phyloP scores from a whole-genome alignment of 2,329 filamentous ascomycete species.

The Epichloe elymi region DNA sequence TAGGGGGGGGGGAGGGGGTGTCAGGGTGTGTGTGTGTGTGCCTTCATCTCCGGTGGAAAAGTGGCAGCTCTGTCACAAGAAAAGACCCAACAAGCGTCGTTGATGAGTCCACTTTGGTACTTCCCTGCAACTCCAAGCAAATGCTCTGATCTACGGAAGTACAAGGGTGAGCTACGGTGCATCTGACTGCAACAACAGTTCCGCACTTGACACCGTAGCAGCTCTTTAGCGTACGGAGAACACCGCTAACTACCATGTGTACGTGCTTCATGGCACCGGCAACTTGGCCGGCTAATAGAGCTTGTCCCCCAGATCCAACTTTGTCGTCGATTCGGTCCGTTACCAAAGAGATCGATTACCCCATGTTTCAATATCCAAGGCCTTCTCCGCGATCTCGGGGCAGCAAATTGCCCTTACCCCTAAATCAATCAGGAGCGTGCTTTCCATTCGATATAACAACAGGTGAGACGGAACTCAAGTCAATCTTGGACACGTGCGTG shows the following conservation, averaged over 20 bases:
- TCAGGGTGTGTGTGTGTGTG: too few relatives aligned
- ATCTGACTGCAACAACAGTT: not conserved
- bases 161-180: slow-evolving; percentile 1
- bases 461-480: too few relatives aligned
- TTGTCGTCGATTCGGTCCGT: not conserved
- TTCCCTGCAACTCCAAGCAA: not conserved
- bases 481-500: too few relatives aligned
- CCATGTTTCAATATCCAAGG: not conserved
- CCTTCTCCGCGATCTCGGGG: too few relatives aligned
- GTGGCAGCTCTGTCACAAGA: not conserved
- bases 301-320: too few relatives aligned
- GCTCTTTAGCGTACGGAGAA: not conserved
- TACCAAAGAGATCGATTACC: not conserved
- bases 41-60: not conserved
- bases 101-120: not conserved
- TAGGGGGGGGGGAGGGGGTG: too few relatives aligned
- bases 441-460: too few relatives aligned
- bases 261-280: too few relatives aligned
- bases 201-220: not conserved
- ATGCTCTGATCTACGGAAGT: not conserved
- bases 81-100: not conserved
- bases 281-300: too few relatives aligned
- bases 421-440: too few relatives aligned
- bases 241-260: not conserved
- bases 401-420: too few relatives aligned